A percentile compares a stretch with the other conserved stretches of the same genome.
phyloP scores from a whole-genome alignment of 169 alveolate genomes.

The Toxoplasma gondii region DNA sequence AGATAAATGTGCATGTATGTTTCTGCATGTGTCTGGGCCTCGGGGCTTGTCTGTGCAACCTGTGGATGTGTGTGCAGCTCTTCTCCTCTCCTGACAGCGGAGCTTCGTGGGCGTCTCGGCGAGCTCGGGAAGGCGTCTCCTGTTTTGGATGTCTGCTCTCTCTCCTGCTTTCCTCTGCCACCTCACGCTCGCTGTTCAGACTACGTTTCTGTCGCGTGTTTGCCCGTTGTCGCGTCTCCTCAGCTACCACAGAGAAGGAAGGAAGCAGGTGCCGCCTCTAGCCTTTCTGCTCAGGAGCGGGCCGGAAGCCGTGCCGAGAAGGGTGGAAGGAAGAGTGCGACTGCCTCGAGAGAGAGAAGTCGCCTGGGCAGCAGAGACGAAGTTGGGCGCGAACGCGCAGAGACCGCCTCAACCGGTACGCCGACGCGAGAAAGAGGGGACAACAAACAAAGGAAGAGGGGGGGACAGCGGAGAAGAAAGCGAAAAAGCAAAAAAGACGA shows the following conservation, averaged over 20 bases:
- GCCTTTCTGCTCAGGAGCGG: not conserved
- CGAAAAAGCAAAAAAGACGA: no score
- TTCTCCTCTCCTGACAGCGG: not conserved
- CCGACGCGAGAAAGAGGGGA: no score
- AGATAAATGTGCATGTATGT: not conserved
- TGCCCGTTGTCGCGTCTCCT: not conserved
- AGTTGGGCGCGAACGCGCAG: no score
- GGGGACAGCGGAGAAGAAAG: no score
- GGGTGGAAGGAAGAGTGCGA: not conserved
- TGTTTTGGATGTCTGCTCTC: not conserved
- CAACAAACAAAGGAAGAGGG: no score
- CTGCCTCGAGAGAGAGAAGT: no score
- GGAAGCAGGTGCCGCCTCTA: not conserved
- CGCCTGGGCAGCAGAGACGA: no score
- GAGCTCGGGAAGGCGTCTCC: not conserved
- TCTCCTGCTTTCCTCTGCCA: not conserved
- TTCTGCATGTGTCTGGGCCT: not conserved
- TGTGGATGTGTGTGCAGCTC: not conserved
- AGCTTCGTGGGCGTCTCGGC: not conserved
- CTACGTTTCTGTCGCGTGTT: not conserved
- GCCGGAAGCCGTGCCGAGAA: not conserved
- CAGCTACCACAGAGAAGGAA: not conserved
- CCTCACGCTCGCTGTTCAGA: constrained; percentile 11
- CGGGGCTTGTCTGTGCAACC: not conserved
- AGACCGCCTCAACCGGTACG: no score